phyloP scores from a whole-genome alignment of 1,139 yeast genomes.

The Suzukiozyma palmioleophila region DNA sequence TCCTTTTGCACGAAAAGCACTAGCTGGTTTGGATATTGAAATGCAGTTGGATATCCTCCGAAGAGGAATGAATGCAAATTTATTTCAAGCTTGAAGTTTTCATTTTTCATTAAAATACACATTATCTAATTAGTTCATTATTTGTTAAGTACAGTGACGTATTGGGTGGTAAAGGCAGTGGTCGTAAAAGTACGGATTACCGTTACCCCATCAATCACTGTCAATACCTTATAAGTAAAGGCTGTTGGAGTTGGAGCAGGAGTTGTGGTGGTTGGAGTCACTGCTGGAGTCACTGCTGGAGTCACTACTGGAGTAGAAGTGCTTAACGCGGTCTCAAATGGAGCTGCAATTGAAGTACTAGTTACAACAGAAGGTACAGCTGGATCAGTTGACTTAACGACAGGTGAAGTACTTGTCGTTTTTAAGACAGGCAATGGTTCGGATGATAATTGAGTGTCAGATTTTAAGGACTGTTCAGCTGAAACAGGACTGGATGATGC shows the following conservation, averaged over 20 bases:
- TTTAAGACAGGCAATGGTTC: conserved; percentile 1
- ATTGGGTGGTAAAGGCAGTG: conserved; percentile 11
- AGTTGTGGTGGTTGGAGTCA: conserved; percentile 7
- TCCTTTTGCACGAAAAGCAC: conserved; percentile 31
- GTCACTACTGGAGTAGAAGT: conserved; percentile 1
- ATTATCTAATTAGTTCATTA: neutral
- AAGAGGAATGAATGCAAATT: neutral
- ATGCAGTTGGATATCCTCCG: conserved; percentile 18
- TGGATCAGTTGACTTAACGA: neutral
- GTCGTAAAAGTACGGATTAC: conserved; percentile 11
- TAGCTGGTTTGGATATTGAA: conserved; percentile 37
- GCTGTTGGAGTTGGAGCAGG: conserved; percentile 10
- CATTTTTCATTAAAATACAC: conserved; percentile 1
- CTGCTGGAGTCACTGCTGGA: neutral
- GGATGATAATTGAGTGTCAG: conserved; percentile 4
- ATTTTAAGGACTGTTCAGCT: conserved; percentile 1
- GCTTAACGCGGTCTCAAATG: neutral
- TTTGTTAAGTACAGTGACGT: conserved; percentile 10
- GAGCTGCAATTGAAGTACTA: neutral
- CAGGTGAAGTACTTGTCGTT: neutral
- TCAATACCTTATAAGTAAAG: conserved; percentile 7
- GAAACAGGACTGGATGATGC: neutral
- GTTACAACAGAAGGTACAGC: neutral
- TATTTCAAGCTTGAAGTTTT: neutral
- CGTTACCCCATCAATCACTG: conserved; percentile 12